Conservation (phyloP, 306 rosid species). For the Macrotyloma uniflorum region DNA sequence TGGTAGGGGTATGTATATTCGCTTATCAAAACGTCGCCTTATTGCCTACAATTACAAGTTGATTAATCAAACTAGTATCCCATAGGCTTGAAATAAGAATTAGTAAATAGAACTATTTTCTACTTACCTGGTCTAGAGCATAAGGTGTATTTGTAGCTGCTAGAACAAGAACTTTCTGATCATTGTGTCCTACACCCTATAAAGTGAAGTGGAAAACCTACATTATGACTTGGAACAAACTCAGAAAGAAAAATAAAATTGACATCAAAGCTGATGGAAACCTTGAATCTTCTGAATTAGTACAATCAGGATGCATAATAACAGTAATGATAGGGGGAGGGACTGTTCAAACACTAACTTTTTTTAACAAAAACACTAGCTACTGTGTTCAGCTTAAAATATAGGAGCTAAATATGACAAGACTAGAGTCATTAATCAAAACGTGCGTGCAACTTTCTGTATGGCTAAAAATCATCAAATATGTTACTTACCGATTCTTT, state of each 20-base stretch:
- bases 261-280: slow-evolving; percentile 7
- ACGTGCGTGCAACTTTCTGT: neutral
- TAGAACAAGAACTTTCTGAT: slow-evolving; percentile 97
- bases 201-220: slow-evolving; percentile 33
- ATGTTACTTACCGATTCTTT: neutral
- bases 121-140: slow-evolving; percentile 90
- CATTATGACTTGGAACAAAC: slow-evolving; percentile 14
- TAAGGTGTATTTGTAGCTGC: slow-evolving; percentile 99
- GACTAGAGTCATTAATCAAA: neutral
- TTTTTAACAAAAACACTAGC: neutral
- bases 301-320: neutral
- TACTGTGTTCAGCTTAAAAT: neutral
- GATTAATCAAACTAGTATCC: slow-evolving; percentile 40
- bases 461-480: neutral
- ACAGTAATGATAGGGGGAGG: neutral
- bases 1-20: slow-evolving; percentile 97
- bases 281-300: slow-evolving; percentile 5
- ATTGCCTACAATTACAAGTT: slow-evolving; percentile 72
- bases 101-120: slow-evolving; percentile 27
- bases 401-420: neutral
- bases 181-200: slow-evolving; percentile 97
- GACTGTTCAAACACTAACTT: neutral
- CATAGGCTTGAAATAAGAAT: neutral
- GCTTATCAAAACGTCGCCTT: slow-evolving; percentile 98
- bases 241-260: neutral